Percentiles rank a stretch among this genome's conserved stretches.
Conservation (phyloP, 371 early-diverging fungal species). For the Haplosporangium sp. region DNA sequence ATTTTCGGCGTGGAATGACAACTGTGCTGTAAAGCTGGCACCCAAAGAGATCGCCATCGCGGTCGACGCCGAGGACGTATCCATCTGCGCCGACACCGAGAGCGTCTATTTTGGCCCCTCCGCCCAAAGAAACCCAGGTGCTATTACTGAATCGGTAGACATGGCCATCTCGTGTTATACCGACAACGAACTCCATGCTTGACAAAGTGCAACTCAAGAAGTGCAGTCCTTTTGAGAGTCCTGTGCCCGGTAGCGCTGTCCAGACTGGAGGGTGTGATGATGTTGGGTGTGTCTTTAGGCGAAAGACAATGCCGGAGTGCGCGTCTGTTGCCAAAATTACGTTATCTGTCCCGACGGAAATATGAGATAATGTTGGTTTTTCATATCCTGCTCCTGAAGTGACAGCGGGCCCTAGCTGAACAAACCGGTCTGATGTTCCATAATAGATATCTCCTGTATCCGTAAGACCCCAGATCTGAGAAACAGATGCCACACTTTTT, state of each 20-base stretch:
- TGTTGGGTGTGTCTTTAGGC: constrained; percentile 31
- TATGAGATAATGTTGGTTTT: constrained; percentile 32
- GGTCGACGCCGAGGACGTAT: constrained; percentile 42
- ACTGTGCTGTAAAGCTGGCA: constrained; percentile 33
- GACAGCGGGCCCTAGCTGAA: constrained; percentile 22
- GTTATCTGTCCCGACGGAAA: constrained; percentile 41
- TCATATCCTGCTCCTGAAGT: constrained; percentile 40
- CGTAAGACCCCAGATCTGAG: constrained; percentile 50
- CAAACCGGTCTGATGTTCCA: constrained; percentile 42
- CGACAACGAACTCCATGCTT: constrained; percentile 30
- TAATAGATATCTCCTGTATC: constrained; percentile 42
- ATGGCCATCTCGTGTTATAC: constrained; percentile 25
- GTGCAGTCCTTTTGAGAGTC: constrained; percentile 10
- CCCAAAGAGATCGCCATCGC: constrained; percentile 44
- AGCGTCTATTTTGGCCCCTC: constrained; percentile 15
- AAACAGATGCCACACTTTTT: constrained; percentile 41
- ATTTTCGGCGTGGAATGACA: constrained; percentile 7
- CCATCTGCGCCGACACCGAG: constrained; percentile 44
- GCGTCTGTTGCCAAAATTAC: constrained; percentile 43
- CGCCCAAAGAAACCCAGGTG: constrained; percentile 28
- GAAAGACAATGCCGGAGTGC: constrained; percentile 41
- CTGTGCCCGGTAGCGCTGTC: constrained; percentile 40
- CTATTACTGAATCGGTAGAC: constrained; percentile 19
- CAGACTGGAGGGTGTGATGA: constrained; percentile 40
- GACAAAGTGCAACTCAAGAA: constrained; percentile 31